Evolutionary conservation across 352 stramenopile species (phyloP), one percentile per base, ranked within the genome.

Genomic region (Phytophthora hibernalis): DNA sequence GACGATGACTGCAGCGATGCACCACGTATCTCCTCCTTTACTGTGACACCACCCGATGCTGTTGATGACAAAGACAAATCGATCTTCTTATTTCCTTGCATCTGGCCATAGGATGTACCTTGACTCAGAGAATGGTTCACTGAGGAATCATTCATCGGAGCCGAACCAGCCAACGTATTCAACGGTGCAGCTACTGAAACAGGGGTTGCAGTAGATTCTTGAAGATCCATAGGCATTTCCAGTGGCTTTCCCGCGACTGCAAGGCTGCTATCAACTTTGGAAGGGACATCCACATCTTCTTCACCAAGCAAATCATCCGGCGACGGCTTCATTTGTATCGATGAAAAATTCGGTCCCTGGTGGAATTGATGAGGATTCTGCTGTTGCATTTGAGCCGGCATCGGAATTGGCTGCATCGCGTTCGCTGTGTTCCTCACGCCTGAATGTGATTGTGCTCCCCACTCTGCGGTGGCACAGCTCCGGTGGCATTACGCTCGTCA

Each of bases 211-310:
- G 49, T 58, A 24, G 65, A 74, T 20, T 81, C 77, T 65, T 90
- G 77, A 12, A 89, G 68, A 35, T 89, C 78, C 65, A 82, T 78
- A 37, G 80, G 80, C 76, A 89, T 87, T 56, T 85, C 80, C 42
- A 89, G 45, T 5, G 81, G 79, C 28, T 82, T 83, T 43, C 68
- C 77, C 12, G 60, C 61, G 31, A 71, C 67, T 26, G 66, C 28
- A 62, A 67, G 51, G 18, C 65, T 55, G 7, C 16, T 61, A 51
- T 68, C 51, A 45, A 49, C 68, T 30, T 82, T 78, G 15, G 59
- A 30, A 12, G 67, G 49, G 26, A 74, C 65, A 65, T 80, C 71
- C 24, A 72, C 57, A 51, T 86, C 77, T 66, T 88, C 80, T 53
- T 88, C 77, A 47, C 53, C 66, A 31, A 88, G 52, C 1, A 88